Base-by-base conservation (phyloP, 2,329 filamentous ascomycete species). In the Chrysosporium keratinophilum region DNA sequence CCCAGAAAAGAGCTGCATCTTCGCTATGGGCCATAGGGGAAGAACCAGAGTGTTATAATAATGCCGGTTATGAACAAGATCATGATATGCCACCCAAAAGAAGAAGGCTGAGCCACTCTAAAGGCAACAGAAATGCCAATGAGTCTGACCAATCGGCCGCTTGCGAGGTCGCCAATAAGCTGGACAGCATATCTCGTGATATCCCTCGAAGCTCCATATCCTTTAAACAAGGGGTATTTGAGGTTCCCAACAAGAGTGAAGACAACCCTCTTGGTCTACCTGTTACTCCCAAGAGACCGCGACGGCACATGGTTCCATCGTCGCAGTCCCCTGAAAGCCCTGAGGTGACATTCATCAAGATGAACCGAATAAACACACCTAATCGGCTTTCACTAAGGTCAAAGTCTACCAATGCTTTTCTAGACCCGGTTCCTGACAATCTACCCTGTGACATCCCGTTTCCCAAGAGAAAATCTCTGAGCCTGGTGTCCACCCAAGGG, bases 261-360 rank as follows among this genome's bases (percentile, higher is more conserved):
- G 5, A 2, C 33, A 42, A 10, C 35, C 6, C 15, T 37, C 19
- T 23, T n/a, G 31, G 15, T 5, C n/a, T 23, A 33, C 43, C 66
- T 33, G 52, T 60, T 5, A 73, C 70, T 1, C 70, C 70, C 5
- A 62, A 58, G 41, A 71, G 69, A 56, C 50, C 49, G 33, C 57
- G 54, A 15, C 65, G 56, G 44, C 56, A 62, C 7, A 68, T 70
- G 51, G 66, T 73, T 52, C 70, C 69, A 4, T 73, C 70, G 2
- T 72, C 70, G 5, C 70, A 73, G 40, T 72, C 70, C 6, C 70
- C 70, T 1, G 69, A 72, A 58, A 72, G 69, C 43, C 69, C 70
- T 17, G 67, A 65, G 1, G 44, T 71, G 12, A 62, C 63, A 10
- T 65, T 33, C 23, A 31, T 43, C 17, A 48, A 37, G 33, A 19